Evolutionary conservation across 768 basidiomycete genomes (phyloP).

Genomic region (Russula griseocarnosa): DNA sequence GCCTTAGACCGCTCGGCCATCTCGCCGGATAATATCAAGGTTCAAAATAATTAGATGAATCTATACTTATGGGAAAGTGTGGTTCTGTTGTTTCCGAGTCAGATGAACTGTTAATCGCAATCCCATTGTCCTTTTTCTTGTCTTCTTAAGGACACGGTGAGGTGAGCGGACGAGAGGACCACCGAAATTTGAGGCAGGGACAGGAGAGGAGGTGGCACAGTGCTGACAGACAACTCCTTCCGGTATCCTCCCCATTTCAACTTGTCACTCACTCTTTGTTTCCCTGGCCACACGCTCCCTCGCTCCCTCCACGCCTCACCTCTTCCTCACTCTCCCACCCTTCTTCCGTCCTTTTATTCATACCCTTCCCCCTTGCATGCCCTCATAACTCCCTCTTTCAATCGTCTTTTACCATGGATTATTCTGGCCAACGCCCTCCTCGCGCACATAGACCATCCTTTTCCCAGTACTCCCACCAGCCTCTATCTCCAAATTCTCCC

Average conservation of each 20-base stretch:
- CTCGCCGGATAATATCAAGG: slow-evolving; percentile 35
- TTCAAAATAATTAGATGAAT: background rate
- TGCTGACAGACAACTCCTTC: background rate
- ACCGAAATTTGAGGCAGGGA: background rate
- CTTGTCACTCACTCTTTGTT: background rate
- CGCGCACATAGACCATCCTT: slow-evolving; percentile 35
- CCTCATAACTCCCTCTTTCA: slow-evolving; percentile 4
- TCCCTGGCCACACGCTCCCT: slow-evolving; percentile 25
- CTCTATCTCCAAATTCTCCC: slow-evolving; percentile 29
- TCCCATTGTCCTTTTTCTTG: background rate
- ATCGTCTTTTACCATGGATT: slow-evolving; percentile 32
- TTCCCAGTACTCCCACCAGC: slow-evolving; percentile 30
- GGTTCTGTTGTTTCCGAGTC: background rate
- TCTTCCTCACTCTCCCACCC: slow-evolving; percentile 43
- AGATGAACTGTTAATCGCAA: background rate
- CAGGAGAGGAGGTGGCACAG: background rate
- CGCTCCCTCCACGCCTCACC: slow-evolving; percentile 25
- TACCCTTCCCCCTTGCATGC: slow-evolving; percentile 14
- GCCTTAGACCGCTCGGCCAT: slow-evolving; percentile 90
- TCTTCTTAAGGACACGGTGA: background rate
- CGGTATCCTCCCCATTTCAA: background rate
- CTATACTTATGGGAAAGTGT: background rate
- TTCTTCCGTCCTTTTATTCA: slow-evolving; percentile 1
- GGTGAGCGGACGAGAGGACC: background rate
- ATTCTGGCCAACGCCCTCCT: slow-evolving; percentile 38